Conservation (phyloP, 768 basidiomycete genomes). For the Tricholoma furcatifolium region DNA sequence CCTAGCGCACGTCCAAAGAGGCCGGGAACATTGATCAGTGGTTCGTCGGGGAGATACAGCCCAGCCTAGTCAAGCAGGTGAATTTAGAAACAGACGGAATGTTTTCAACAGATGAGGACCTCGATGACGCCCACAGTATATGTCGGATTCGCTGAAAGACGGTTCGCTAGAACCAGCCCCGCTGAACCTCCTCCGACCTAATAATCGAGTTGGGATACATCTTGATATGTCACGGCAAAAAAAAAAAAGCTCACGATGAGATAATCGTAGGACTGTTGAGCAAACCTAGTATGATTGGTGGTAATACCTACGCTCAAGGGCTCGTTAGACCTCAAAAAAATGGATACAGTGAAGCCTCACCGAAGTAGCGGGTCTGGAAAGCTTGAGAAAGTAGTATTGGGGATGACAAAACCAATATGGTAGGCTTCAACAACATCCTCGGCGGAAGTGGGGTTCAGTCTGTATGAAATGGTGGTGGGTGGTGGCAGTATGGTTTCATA, state of each 20-base stretch:
- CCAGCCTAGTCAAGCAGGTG: conserved; percentile 18
- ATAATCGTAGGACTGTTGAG: conserved; percentile 14
- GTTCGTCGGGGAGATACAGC: conserved; percentile 17
- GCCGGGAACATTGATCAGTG: conserved; percentile 16
- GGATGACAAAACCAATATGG: not conserved
- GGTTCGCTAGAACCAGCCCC: conserved; percentile 21
- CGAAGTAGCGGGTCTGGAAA: not conserved
- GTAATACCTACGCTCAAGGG: conserved; percentile 4
- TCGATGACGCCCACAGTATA: conserved; percentile 28
- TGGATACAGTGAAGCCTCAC: not conserved
- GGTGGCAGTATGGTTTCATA: not conserved
- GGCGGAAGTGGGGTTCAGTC: not conserved
- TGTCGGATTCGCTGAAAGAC: conserved; percentile 23
- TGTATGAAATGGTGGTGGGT: not conserved
- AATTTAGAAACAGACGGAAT: not conserved
- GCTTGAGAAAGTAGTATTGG: not conserved
- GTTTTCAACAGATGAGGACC: not conserved
- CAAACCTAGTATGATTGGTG: conserved; percentile 9
- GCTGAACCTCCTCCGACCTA: conserved; percentile 22
- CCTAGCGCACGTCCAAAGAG: conserved; percentile 4
- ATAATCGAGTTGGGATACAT: not conserved
- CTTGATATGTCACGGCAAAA: not conserved
- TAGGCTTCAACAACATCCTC: not conserved
- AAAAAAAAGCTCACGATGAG: conserved; percentile 6
- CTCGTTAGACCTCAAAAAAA: not conserved